Evolutionary conservation across 1,284 basidiomycete species (phyloP), one percentile per base, ranked within the genome.

Genomic region (Leucoagaricus sp.): DNA sequence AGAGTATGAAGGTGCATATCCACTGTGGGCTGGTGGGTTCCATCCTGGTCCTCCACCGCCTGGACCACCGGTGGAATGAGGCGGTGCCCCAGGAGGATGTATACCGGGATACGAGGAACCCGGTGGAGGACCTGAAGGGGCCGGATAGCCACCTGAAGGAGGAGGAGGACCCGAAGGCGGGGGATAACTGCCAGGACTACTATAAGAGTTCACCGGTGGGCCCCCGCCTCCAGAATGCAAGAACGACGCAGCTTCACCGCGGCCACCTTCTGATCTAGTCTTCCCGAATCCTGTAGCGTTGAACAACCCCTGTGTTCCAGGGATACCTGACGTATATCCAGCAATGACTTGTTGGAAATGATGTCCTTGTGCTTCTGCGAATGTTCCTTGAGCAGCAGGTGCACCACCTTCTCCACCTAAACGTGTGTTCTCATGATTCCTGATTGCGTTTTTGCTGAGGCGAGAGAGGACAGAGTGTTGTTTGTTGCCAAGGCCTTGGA

Each of bases 391-490:
- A 0, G 75, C 70, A 6, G 72, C 67, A 4, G 78, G 60, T 1
- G 68, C 53, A 0, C 80, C 79, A n/a, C 82, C 84, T 57, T 84
- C 79, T 1, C 83, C 82, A 0, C 72, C 71, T 4, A 82, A 69
- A 4, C 91, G 84, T 54, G 85, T 82, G 70, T 93, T 93, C 67
- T 86, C 74, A 69, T 92, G 89, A 61, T 84, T 82, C 21, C 85
- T 82, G 10, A 94, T 91, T 8, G 80, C 72, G 13, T 88, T 78
- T 63, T 87, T 86, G 25, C 75, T 75, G 23, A 94, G 79, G 9
- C 91, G 84, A 21, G 76, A 72, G 41, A 94, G 60, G 17, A 85
- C 72, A 31, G 83, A 79, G 26, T 77, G 68, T 63, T 85, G 79
- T 55, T 80, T 75, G 9, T 70, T 49, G 3, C 85, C 84, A 7